These are phyloP conservation scores for Crithidia thermophila DNA, from an alignment of 208 protist genomes.

Conservation along the genomic window DNA sequence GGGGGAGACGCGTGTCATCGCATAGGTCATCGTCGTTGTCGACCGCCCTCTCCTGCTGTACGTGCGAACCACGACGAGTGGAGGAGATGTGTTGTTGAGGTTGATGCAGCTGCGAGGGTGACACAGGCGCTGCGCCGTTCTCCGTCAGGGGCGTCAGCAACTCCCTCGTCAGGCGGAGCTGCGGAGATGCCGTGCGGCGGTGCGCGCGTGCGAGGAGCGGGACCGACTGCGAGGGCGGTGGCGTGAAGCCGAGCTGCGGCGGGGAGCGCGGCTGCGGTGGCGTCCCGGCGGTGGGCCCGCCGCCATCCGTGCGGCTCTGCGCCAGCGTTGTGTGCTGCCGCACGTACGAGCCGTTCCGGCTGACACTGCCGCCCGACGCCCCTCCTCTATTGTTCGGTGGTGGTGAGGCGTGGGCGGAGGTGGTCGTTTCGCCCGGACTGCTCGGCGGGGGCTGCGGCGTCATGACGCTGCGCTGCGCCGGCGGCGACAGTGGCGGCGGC, in stretches of 20 bases:
- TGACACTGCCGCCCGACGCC: too few relatives aligned
- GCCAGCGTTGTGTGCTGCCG: too few relatives aligned
- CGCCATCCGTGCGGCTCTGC: background rate
- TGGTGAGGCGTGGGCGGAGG: slow-evolving; percentile 13
- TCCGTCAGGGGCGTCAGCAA: too few relatives aligned
- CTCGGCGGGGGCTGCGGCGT: background rate
- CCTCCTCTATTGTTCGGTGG: too few relatives aligned
- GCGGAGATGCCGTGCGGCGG: too few relatives aligned
- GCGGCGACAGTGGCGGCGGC: slow-evolving; percentile 17
- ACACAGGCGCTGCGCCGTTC: background rate
- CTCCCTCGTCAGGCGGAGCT: background rate
- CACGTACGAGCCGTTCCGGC: background rate
- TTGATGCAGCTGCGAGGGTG: background rate
- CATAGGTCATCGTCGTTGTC: slow-evolving; percentile 1
- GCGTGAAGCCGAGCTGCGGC: slow-evolving; percentile 30
- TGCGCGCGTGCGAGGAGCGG: too few relatives aligned
- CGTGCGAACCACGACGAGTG: background rate
- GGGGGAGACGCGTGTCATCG: slow-evolving; percentile 90
- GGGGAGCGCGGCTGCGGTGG: slow-evolving; percentile 13
- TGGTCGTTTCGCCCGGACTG: background rate
- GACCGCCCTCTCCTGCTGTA: background rate
- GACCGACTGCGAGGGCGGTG: slow-evolving; percentile 15
- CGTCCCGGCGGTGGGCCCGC: background rate
- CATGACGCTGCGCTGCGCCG: background rate
- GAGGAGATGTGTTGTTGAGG: background rate